Evolutionary conservation across 2,329 filamentous ascomycete genomes (phyloP), one percentile per base, ranked within the genome.

Genomic region (Sclerotiophoma versabilis): DNA sequence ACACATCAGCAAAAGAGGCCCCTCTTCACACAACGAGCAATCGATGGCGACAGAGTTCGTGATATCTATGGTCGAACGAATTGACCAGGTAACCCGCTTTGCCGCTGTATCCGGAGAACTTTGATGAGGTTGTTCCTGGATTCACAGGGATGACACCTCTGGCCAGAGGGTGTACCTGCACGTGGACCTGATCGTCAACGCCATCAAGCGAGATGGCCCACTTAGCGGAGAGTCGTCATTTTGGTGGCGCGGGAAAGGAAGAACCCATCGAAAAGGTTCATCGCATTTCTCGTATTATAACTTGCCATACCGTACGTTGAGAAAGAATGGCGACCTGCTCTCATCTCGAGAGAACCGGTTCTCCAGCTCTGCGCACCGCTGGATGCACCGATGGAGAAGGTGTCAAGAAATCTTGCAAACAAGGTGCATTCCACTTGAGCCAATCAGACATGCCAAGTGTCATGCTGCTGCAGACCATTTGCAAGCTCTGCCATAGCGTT

Each of bases 141-240:
- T 46, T 34, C n/a, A 44, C 53, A 54, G 38, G 33, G 38, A 54
- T 60, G 33, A 36, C 38, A 48, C 39, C 34, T 53, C 59, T 55
- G 62, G 60, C 55, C 66, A 65, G 64, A 60, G 33, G 59, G 51
- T 38, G 45, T 42, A 49, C 45, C 39, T 58, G 59, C 62, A 68
- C 59, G 60, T 64, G 59, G 59, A 54, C 50, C 36, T 57, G 51
- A 63, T 57, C 57, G 46, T 61, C 59, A 51, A 54, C 57, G 52
- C 61, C 49, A 62, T 32, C 20, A 59, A 63, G 58, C 55, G 53
- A 62, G 43, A 19, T 27, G 41, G 34, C 47, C 59, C 52, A 54
- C 57, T 51, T 59, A 36, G 52, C 38, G 37, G 20, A 49, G 12
- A 36, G 42, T 53, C 47, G 42, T 54, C 45, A 48, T 57, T 36